Evolutionary conservation across 306 rosid genomes (phyloP).

Genomic region (Lupinus albus): DNA sequence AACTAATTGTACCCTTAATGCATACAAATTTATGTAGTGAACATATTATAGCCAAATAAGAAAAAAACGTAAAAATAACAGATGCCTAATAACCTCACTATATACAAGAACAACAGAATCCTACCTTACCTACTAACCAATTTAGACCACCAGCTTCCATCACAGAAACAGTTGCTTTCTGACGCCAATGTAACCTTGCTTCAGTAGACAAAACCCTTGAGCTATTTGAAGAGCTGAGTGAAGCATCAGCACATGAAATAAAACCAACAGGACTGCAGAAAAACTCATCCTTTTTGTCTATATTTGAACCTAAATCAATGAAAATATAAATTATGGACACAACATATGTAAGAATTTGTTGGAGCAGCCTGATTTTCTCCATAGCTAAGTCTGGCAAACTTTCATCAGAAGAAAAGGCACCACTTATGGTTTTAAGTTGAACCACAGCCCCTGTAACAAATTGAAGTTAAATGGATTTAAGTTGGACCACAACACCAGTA

Average conservation of each 20-base stretch:
- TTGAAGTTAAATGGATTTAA: constrained; percentile 78
- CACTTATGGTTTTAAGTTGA: constrained; percentile 84
- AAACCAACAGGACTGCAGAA: constrained; percentile 53
- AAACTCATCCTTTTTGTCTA: constrained; percentile 56
- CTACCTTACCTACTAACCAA: constrained; percentile 99
- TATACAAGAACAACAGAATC: constrained; percentile 52
- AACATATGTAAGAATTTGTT: constrained; percentile 72
- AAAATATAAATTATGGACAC: constrained; percentile 74
- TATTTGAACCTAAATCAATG: constrained; percentile 70
- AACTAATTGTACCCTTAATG: constrained; percentile 28
- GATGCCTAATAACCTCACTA: constrained; percentile 61
- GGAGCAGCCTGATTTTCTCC: constrained; percentile 72
- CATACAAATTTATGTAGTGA: constrained; percentile 6
- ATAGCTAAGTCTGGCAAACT: constrained; percentile 55
- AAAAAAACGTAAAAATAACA: constrained; percentile 25
- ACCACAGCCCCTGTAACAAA: constrained; percentile 81
- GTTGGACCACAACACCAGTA: constrained; percentile 90
- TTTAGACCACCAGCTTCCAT: constrained; percentile 99
- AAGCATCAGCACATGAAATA: constrained; percentile 49
- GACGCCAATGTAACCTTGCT: constrained; percentile 77
- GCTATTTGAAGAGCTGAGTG: constrained; percentile 56
- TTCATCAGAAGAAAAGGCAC: constrained; percentile 71
- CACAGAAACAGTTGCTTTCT: constrained; percentile 87
- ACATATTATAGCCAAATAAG: constrained; percentile 33
- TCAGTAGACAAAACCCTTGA: constrained; percentile 63